Conservation (phyloP, 352 stramenopile species). For the Phytophthora pseudosyringae region DNA sequence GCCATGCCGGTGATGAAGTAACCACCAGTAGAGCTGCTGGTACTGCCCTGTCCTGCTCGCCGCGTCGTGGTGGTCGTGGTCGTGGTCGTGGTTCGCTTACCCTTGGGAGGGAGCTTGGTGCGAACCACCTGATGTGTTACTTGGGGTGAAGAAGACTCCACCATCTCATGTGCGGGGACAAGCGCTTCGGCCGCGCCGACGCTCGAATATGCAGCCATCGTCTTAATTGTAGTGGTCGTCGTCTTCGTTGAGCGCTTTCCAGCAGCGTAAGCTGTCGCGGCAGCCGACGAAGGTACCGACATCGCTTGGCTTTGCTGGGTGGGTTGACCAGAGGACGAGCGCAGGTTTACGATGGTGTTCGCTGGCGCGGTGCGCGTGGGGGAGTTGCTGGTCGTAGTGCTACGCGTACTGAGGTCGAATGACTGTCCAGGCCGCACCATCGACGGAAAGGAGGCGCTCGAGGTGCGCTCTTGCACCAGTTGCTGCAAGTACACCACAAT, state of each 20-base stretch:
- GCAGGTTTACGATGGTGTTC: conserved; percentile 34
- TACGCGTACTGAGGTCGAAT: conserved; percentile 30
- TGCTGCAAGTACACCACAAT: conserved; percentile 63
- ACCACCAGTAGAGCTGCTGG: conserved; percentile 1
- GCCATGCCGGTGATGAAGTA: conserved; percentile 3
- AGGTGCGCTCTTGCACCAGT: conserved; percentile 35
- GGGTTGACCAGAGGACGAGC: neutral
- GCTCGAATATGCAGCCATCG: conserved; percentile 12
- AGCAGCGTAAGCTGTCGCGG: conserved; percentile 7
- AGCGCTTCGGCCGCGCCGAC: conserved; percentile 15
- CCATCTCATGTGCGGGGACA: conserved; percentile 20
- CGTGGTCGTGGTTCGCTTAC: conserved; percentile 22
- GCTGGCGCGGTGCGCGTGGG: conserved; percentile 19
- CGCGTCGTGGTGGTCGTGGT: conserved; percentile 24
- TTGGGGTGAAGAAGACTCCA: conserved; percentile 21
- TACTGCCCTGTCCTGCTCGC: conserved; percentile 17
- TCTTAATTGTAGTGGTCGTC: conserved; percentile 30
- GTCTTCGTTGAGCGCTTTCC: conserved; percentile 21
- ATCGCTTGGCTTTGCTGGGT: conserved; percentile 22
- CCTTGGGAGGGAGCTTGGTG: conserved; percentile 27
- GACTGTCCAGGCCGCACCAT: conserved; percentile 23
- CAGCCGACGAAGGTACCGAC: conserved; percentile 8
- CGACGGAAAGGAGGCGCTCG: conserved; percentile 23
- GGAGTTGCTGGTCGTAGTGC: conserved; percentile 28
- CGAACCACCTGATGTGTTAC: conserved; percentile 32